phyloP scores from a whole-genome alignment of 768 basidiomycete genomes.

The Suillus paluster region DNA sequence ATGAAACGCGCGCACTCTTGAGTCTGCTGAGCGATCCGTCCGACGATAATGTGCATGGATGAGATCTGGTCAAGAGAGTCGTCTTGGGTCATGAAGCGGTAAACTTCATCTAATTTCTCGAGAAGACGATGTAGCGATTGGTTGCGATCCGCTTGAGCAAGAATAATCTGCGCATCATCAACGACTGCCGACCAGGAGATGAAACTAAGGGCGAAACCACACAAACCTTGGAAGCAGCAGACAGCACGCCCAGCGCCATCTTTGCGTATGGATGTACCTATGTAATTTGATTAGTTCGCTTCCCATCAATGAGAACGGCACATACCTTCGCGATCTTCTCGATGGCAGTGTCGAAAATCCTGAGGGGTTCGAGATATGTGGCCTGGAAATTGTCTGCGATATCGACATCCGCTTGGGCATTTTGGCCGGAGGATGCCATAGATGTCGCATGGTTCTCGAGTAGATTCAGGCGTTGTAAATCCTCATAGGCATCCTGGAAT shows the following conservation, averaged over 20 bases:
- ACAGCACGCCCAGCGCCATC: conserved; percentile 5
- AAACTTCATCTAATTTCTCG: not conserved
- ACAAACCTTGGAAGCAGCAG: conserved; percentile 3
- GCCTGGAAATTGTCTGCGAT: not conserved
- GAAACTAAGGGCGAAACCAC: no score
- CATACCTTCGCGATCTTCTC: not conserved
- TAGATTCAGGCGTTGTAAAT: not conserved
- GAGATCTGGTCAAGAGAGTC: conserved; percentile 5
- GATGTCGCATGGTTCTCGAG: not conserved
- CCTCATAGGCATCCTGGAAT: not conserved
- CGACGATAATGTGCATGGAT: not conserved
- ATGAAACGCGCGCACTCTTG: conserved; percentile 35
- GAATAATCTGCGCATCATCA: not conserved
- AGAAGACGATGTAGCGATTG: conserved; percentile 2
- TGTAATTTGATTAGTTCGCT: not conserved
- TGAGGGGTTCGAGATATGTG: conserved; percentile 7
- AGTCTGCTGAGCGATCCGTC: conserved; percentile 21
- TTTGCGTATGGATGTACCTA: conserved; percentile 14
- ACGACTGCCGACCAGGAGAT: not conserved
- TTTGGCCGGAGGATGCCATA: not conserved
- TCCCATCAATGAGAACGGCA: not conserved
- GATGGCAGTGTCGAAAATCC: not conserved
- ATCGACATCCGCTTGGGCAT: no score
- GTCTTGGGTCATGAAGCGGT: not conserved
- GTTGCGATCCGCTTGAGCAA: conserved; percentile 11